Percentiles rank a stretch among this genome's conserved stretches.
These are phyloP conservation scores for Rhodomyrtus tomentosa DNA, from an alignment of 345 rosid genomes.

Conservation along the genomic window DNA sequence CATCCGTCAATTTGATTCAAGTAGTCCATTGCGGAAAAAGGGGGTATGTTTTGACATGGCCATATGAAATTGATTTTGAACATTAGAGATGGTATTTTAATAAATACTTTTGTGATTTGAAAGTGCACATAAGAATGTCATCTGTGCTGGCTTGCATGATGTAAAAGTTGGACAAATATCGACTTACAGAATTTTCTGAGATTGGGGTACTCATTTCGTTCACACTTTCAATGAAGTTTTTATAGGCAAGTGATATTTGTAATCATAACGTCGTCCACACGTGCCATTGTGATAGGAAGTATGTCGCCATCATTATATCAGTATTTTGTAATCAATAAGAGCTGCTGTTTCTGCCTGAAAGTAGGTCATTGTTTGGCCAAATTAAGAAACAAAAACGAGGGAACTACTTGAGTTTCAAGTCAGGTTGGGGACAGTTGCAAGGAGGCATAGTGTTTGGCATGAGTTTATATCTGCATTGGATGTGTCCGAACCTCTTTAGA, in stretches of 20 bases:
- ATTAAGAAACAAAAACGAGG: not conserved
- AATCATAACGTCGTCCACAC: not conserved
- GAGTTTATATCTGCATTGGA: not conserved
- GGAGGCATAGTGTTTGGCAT: not conserved
- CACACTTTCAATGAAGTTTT: not conserved
- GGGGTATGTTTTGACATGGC: constrained; percentile 44
- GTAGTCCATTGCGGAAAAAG: constrained; percentile 54
- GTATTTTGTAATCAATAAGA: not conserved
- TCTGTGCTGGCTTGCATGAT: not conserved
- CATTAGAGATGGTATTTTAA: not conserved
- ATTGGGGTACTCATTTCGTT: not conserved
- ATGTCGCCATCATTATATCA: not conserved
- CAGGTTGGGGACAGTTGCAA: not conserved
- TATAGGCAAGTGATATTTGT: not conserved
- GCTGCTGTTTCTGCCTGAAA: not conserved
- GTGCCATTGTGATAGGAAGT: not conserved
- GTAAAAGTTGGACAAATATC: not conserved
- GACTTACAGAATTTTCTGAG: not conserved
- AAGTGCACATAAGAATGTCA: not conserved
- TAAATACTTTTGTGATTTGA: not conserved
- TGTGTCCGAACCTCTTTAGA: not conserved
- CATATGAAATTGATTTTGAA: not conserved
- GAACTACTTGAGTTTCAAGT: not conserved
- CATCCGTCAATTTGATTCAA: constrained; percentile 70
- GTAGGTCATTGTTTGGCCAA: not conserved